Evolutionary conservation across 1,139 yeast genomes (phyloP).

Genomic region (Yamadazyma buinensis): DNA sequence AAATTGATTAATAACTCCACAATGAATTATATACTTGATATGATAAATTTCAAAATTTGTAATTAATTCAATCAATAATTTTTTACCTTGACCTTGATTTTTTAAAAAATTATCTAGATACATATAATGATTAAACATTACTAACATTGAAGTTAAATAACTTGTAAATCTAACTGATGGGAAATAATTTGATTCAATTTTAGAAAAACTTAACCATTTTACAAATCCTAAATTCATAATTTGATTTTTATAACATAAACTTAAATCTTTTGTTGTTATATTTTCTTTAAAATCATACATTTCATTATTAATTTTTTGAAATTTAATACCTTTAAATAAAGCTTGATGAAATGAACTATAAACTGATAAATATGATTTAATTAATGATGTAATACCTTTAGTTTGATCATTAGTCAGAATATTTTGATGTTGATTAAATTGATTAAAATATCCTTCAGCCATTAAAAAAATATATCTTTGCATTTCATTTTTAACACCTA

Average conservation of each 20-base stretch:
- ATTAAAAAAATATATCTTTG: slow-evolving; percentile 14
- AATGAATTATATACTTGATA: slow-evolving; percentile 19
- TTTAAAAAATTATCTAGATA: slow-evolving; percentile 17
- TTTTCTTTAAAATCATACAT: not conserved
- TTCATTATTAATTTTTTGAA: not conserved
- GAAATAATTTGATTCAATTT: slow-evolving; percentile 29
- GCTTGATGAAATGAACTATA: slow-evolving; percentile 4
- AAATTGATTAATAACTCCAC: slow-evolving; percentile 21
- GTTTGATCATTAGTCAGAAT: slow-evolving; percentile 8
- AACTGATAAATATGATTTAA: slow-evolving; percentile 11
- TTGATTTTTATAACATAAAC: slow-evolving; percentile 19
- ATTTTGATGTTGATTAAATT: slow-evolving; percentile 6
- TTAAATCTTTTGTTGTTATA: not conserved
- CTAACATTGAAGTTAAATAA: slow-evolving; percentile 24
- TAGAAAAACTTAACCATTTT: slow-evolving; percentile 31
- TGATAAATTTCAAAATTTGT: slow-evolving; percentile 12
- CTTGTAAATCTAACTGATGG: slow-evolving; percentile 30
- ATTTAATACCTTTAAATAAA: not conserved
- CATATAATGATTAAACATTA: slow-evolving; percentile 25
- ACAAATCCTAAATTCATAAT: slow-evolving; percentile 17
- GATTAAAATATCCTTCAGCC: slow-evolving; percentile 26
- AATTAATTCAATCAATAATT: slow-evolving; percentile 12
- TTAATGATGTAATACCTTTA: slow-evolving; percentile 8
- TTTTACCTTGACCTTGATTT: slow-evolving; percentile 11
- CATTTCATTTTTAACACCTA: slow-evolving; percentile 11